Evolutionary conservation across 179 eudicot species (phyloP).

Genomic region (Carnegiea gigantea): DNA sequence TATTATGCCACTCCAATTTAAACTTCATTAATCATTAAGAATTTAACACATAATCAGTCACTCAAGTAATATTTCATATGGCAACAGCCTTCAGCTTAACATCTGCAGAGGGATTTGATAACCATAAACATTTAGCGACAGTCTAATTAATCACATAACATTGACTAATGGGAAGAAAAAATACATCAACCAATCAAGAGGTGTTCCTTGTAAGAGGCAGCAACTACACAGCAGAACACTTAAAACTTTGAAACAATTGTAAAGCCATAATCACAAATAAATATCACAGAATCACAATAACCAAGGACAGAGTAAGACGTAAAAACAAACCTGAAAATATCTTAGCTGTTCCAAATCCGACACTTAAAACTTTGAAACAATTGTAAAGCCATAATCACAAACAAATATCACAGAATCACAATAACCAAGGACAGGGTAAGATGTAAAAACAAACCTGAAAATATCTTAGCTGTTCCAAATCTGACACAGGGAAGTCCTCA

Average conservation of each 20-base stretch:
- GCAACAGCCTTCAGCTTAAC: too few species aligned
- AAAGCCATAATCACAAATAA: not conserved
- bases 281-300: conserved; percentile 1
- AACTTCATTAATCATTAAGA: too few species aligned
- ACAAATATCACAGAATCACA: not conserved
- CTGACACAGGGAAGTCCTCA: conserved; percentile 59
- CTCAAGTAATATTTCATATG: too few species aligned
- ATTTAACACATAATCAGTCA: too few species aligned
- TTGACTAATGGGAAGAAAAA: not conserved
- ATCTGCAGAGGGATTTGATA: too few species aligned
- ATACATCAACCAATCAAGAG: not conserved
- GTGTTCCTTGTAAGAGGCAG: not conserved
- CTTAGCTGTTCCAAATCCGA: too few species aligned
- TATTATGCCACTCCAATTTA: too few species aligned
- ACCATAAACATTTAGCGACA: too few species aligned
- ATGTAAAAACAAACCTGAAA: conserved; percentile 36
- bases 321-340: conserved; percentile 43
- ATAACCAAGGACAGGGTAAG: not conserved
- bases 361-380: not conserved
- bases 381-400: not conserved
- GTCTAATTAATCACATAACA: too few species aligned
- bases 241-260: not conserved
- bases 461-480: conserved; percentile 61
- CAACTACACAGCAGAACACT: not conserved
- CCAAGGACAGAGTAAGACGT: not conserved